Evolutionary conservation across 176 grass and related monocot genomes (phyloP), one percentile per base, ranked within the genome.

Genomic region (Carex myosuroides): DNA sequence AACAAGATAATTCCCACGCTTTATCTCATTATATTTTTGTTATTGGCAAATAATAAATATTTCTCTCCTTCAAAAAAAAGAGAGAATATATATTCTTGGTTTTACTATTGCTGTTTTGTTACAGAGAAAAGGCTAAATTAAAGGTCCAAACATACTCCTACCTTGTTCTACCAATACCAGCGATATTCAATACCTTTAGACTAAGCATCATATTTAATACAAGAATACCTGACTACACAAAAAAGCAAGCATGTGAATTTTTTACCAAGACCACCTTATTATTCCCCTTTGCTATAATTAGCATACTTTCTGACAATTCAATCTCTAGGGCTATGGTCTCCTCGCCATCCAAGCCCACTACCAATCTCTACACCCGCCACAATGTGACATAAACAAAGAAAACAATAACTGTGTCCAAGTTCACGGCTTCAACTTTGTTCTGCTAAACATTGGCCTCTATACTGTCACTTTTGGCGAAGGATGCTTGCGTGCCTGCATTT

Each of bases 371-470:
- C 84, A 84, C 71, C 91, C 88, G 0, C 86, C 88, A 13, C 54
- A 84, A 20, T 93, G 91, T 37, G 81, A 87, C 82, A 48, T 81
- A 58, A 1, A 2, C 41, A 85, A 55, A 33, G 62, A 81, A 74
- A 67, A 77, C 9, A 42, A 37, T 17, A 60, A 55, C 33, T 87
- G 87, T 78, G 13, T 61, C 24, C 13, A 52, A 83, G 86, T 70
- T 39, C 65, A 79, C 37, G 81, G 91, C 26, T 13, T 46, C 11
- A 82, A 88, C 64, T 46, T 66, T 22, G 83, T 64, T 61, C 71
- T 93, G 2, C 88, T 94, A 5, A 79, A 22, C 26, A 62, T 89
- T 24, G 88, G 90, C 24, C 86, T 94, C 7, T 94, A 92, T 50
- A 16, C 91, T 35, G 82, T 91, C 50, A 33, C 92, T 20, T 63